Evolutionary conservation across 2,329 filamentous ascomycete species (phyloP), one percentile per base, ranked within the genome.

Genomic region (Didymosphaeria variabile): DNA sequence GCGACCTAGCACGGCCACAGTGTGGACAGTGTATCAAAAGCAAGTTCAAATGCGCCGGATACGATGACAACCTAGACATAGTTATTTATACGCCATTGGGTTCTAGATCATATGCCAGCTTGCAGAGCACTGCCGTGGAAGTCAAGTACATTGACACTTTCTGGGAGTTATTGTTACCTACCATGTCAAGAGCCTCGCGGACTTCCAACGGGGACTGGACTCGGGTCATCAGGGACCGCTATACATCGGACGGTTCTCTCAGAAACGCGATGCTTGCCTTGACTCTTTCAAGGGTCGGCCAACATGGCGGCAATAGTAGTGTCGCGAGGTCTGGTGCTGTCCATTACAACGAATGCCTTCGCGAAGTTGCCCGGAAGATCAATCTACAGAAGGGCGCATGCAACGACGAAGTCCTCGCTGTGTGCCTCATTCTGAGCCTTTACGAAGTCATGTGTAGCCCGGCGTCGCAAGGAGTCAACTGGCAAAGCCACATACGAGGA

Each of bases 381-480:
- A 10, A 56, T 21, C 23, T 44, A n/a, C 31, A 56, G 5, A 45
- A 46, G 3, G 26, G 15, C 6, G 17, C 29, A 23, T 46, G 29
- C 17, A 56, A 17, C 13, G 53, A 56, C 32, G 23, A 56, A 8
- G 36, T 32, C 29, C 46, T 56, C 17, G 40, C 42, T 46, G n/a
- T 26, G 2, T 56, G 53, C 23, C 21, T 56, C 5, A 7, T 56
- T 2, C n/a, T 56, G 53, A 46, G 53, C 36, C 53, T 56, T 10
- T 56, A 56, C 42, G 53, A 56, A 36, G 19, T 46, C n/a, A 10
- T 56, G 5, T 56, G 53, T 42, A 56, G 42, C 29, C 40, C 53
- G 36, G 40, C 23, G 19, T 36, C 29, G 17, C 29, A 34, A 21
- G 47, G 47, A 1, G 6, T 26, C 12, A 46, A 56, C n/a, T 56